A percentile compares a stretch with the other conserved stretches of the same genome.
phyloP scores from a whole-genome alignment of 345 rosid species.

The Cardamine chenopodiifolia region DNA sequence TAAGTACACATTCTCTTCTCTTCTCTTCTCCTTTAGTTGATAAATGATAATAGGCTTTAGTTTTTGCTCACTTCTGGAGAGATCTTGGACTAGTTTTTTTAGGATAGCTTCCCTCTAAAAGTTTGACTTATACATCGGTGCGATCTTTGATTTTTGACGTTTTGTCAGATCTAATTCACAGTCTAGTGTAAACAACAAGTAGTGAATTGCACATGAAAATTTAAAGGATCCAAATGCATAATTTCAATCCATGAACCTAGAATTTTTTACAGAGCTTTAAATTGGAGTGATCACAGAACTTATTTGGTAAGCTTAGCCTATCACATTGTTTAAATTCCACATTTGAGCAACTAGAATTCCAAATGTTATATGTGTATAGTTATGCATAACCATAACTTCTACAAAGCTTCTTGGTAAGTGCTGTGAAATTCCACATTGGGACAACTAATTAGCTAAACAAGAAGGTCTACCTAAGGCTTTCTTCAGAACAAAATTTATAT shows the following conservation, averaged over 20 bases:
- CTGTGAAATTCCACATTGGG: not conserved
- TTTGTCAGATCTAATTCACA: conserved; percentile 13
- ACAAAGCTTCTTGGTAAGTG: not conserved
- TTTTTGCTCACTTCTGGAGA: not conserved
- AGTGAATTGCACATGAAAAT: not conserved
- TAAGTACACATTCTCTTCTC: conserved; percentile 44
- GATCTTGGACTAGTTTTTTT: no score
- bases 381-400: not conserved
- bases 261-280: conserved; percentile 5
- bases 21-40: not conserved
- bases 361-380: no score
- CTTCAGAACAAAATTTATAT: not conserved
- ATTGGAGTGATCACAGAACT: not conserved
- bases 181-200: not conserved
- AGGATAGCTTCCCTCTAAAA: no score
- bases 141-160: not conserved
- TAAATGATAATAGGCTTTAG: no score
- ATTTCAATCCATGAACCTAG: conserved; percentile 8
- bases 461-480: not conserved
- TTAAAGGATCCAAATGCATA: conserved; percentile 3
- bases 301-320: not conserved
- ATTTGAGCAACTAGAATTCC: not conserved
- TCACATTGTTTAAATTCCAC: not conserved
- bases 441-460: not conserved
- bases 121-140: not conserved